These are phyloP conservation scores for Cornus florida DNA, from an alignment of 148 eudicot species.

Conservation along the genomic window DNA sequence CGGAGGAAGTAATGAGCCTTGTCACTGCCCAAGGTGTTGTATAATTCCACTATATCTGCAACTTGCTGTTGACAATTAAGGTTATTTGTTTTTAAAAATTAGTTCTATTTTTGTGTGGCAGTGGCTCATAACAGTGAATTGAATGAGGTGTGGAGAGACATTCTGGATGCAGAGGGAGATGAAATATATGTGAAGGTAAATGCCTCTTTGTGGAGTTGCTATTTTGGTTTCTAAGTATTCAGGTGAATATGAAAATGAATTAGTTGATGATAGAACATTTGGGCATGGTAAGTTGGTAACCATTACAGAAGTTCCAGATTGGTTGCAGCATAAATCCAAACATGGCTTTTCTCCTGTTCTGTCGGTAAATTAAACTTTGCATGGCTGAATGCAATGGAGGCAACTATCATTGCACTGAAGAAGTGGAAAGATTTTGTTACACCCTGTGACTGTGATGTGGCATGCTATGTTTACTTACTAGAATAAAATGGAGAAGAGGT, in stretches of 20 bases:
- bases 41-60: not conserved
- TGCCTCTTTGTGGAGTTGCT: not conserved
- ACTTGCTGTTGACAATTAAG: not conserved
- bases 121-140: constrained; percentile 80
- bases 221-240: not conserved
- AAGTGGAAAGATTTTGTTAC: too few relatives aligned
- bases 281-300: too few relatives aligned
- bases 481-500: too few relatives aligned
- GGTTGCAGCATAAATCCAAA: too few relatives aligned
- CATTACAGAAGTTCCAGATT: too few relatives aligned
- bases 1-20: constrained; percentile 98
- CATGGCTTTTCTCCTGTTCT: too few relatives aligned
- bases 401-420: too few relatives aligned
- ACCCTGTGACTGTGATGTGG: too few relatives aligned
- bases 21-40: constrained; percentile 86
- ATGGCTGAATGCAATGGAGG: too few relatives aligned
- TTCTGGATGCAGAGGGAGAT: constrained; percentile 82
- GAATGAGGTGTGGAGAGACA: constrained; percentile 91
- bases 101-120: constrained; percentile 30
- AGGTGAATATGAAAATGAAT: not conserved
- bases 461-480: too few relatives aligned
- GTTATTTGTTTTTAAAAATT: not conserved
- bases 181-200: constrained; percentile 92
- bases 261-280: too few relatives aligned
- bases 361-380: too few relatives aligned